These are phyloP conservation scores for Rhizopus stolonifer DNA, from an alignment of 371 early-diverging fungal species.

Conservation along the genomic window DNA sequence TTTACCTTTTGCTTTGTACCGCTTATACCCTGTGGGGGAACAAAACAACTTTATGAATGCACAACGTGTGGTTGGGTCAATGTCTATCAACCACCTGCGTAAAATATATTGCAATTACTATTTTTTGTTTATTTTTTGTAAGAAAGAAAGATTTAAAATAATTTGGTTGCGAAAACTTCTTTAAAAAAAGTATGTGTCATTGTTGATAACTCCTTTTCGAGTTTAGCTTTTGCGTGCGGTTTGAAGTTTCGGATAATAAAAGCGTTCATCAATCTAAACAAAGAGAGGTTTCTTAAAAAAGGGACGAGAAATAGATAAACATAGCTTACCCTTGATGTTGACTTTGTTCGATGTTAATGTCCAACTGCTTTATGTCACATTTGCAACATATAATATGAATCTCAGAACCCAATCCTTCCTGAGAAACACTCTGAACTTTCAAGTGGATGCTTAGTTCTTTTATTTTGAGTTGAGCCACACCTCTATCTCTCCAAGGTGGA, in stretches of 20 bases:
- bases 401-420: background rate
- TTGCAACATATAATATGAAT: background rate
- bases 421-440: background rate
- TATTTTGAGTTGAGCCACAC: background rate
- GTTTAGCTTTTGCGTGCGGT: background rate
- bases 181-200: background rate
- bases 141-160: background rate
- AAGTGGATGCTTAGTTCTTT: background rate
- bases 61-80: slow-evolving; percentile 47
- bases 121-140: background rate
- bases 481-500: background rate
- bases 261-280: background rate
- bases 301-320: background rate
- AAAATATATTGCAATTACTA: slow-evolving; percentile 2
- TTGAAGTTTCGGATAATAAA: background rate
- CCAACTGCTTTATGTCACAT: background rate
- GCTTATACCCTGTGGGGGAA: slow-evolving; percentile 42
- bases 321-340: background rate
- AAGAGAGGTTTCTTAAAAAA: background rate
- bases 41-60: slow-evolving; percentile 44
- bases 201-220: background rate
- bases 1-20: slow-evolving; percentile 55
- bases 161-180: background rate
- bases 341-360: background rate
- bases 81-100: slow-evolving; percentile 39